These are phyloP conservation scores for Leishmania gerbilli DNA, from an alignment of 208 protist species.

Conservation along the genomic window DNA sequence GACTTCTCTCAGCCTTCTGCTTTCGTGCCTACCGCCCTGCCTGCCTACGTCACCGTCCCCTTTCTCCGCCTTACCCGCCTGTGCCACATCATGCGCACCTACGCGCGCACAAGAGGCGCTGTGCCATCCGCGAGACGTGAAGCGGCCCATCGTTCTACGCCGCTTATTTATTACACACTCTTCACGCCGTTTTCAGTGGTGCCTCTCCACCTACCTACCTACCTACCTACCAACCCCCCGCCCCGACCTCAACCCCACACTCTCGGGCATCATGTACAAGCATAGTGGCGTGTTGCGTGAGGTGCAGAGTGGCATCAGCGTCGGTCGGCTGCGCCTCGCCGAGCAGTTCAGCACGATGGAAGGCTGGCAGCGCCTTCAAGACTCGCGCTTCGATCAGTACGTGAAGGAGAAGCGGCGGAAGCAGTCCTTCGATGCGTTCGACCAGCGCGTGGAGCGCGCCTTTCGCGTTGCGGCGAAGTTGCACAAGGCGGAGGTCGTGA, in stretches of 20 bases:
- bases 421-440: conserved; percentile 80
- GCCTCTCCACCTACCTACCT: not conserved
- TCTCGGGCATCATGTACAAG: conserved; percentile 7
- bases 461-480: conserved; percentile 55
- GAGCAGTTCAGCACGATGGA: conserved; percentile 86
- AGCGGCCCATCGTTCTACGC: not conserved
- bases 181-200: not conserved
- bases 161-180: not conserved
- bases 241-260: not conserved
- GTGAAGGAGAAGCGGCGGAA: conserved; percentile 64
- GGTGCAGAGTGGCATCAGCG: conserved; percentile 62
- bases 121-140: not conserved
- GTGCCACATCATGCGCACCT: not conserved
- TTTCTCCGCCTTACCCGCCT: not conserved
- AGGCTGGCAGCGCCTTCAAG: conserved; percentile 68
- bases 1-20: not conserved
- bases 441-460: conserved; percentile 86
- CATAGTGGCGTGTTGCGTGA: conserved; percentile 18
- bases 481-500: conserved; percentile 81
- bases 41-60: not conserved
- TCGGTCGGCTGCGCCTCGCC: conserved; percentile 62
- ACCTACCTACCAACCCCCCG: not conserved
- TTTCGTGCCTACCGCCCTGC: not conserved
- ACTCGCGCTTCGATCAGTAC: conserved; percentile 76
- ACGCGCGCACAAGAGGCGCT: not conserved